phyloP scores from a whole-genome alignment of 2,329 filamentous ascomycete species.

The Colletotrichum abscissum region DNA sequence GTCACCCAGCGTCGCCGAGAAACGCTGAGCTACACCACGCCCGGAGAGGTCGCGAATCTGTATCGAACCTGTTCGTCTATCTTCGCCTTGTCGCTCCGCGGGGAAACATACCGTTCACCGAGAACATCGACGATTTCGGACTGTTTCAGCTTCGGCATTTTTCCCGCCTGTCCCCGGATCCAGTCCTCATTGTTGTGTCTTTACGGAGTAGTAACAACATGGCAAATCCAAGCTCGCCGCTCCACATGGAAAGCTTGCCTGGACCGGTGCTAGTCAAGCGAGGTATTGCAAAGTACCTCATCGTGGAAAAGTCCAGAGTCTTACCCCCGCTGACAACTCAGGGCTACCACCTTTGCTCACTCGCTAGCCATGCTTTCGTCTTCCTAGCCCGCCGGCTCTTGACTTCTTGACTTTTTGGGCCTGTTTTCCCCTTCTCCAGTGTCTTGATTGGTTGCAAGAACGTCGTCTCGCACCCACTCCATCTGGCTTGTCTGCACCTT shows the following conservation, averaged over 20 bases:
- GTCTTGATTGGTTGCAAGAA: slow-evolving; percentile 8
- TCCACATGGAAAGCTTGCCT: slow-evolving; percentile 31
- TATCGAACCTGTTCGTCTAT: background rate
- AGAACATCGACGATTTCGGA: background rate
- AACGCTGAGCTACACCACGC: background rate
- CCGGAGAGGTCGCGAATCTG: background rate
- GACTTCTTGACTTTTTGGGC: slow-evolving; percentile 31
- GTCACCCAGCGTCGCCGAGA: background rate
- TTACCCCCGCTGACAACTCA: slow-evolving; percentile 28
- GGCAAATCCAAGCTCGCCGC: slow-evolving; percentile 12
- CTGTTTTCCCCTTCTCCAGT: slow-evolving; percentile 10
- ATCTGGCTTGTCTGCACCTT: slow-evolving; percentile 27
- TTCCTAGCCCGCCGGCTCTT: slow-evolving; percentile 18
- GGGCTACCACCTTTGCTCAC: slow-evolving; percentile 16
- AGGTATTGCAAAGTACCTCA: slow-evolving; percentile 26
- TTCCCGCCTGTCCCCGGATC: slow-evolving; percentile 23
- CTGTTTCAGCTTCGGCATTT: slow-evolving; percentile 20
- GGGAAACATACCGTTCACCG: slow-evolving; percentile 12
- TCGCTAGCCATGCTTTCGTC: slow-evolving; percentile 19
- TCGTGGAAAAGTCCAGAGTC: slow-evolving; percentile 7
- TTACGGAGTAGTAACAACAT: slow-evolving; percentile 3
- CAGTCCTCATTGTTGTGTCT: slow-evolving; percentile 25
- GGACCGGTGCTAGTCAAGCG: slow-evolving; percentile 12
- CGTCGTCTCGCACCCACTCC: slow-evolving; percentile 18
- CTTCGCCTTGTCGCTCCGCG: background rate